phyloP scores from a whole-genome alignment of 2,329 filamentous ascomycete genomes.

The Exophiala xenobiotica region DNA sequence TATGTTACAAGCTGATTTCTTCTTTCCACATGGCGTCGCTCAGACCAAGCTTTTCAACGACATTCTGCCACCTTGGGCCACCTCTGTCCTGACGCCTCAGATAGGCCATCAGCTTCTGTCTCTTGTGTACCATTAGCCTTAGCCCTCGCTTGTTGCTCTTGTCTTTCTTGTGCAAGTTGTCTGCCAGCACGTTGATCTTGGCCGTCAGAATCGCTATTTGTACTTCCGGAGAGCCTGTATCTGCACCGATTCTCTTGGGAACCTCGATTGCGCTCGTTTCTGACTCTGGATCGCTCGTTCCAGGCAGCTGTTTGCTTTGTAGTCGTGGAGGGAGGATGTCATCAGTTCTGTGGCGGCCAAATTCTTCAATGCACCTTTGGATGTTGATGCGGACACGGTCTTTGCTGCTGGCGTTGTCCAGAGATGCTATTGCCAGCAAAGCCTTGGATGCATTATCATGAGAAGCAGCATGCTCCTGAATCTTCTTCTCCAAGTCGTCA shows the following conservation, averaged over 20 bases:
- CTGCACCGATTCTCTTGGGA: constrained; percentile 68
- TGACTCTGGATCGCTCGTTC: not conserved
- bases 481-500: constrained; percentile 39
- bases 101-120: constrained; percentile 86
- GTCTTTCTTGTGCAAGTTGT: constrained; percentile 73
- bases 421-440: constrained; percentile 72
- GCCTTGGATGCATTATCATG: constrained; percentile 72
- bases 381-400: constrained; percentile 81
- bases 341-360: constrained; percentile 91
- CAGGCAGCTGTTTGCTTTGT: constrained; percentile 33
- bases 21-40: constrained; percentile 86
- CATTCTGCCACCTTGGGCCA: constrained; percentile 82
- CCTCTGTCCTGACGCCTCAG: constrained; percentile 86
- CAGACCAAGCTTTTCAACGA: constrained; percentile 80
- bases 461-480: constrained; percentile 42
- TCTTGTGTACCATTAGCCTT: constrained; percentile 77
- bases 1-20: constrained; percentile 71
- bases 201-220: constrained; percentile 93
- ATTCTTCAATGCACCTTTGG: constrained; percentile 77
- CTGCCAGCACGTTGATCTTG: constrained; percentile 81
- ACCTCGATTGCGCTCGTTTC: constrained; percentile 29
- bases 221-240: constrained; percentile 96
- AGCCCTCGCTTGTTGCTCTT: constrained; percentile 94
- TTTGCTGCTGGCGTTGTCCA: constrained; percentile 74
- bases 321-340: constrained; percentile 61